Conservation (phyloP, 192 early-diverging fungal genomes). For the Paraglomus occultum region DNA sequence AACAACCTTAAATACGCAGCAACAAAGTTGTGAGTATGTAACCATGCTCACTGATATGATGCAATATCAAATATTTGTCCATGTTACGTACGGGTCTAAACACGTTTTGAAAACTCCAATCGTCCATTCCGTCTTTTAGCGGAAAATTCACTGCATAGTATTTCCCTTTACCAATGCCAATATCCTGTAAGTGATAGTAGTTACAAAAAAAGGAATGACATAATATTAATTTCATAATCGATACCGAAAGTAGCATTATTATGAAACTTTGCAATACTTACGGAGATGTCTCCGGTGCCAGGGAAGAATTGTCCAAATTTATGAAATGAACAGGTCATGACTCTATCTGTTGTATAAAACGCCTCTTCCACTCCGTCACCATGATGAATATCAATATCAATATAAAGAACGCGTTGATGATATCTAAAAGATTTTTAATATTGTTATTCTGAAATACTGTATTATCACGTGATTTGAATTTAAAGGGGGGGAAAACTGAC, state of each 20-base stretch:
- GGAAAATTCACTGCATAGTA: constrained; percentile 96
- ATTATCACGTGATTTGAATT: too few species aligned
- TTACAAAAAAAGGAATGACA: neutral
- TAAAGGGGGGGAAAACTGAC: constrained; percentile 30
- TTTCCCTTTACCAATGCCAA: constrained; percentile 83
- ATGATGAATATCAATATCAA: constrained; percentile 92
- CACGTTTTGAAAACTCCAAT: constrained; percentile 75
- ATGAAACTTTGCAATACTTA: constrained; percentile 7
- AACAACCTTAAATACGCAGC: constrained; percentile 63
- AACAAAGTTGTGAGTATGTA: neutral
- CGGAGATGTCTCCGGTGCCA: constrained; percentile 79
- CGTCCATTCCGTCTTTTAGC: constrained; percentile 92
- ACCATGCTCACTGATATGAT: neutral
- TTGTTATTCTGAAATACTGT: too few species aligned
- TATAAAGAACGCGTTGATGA: constrained; percentile 91
- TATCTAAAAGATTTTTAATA: constrained; percentile 32
- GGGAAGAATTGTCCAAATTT: constrained; percentile 97
- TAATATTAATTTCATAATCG: neutral
- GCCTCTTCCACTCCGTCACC: constrained; percentile 96
- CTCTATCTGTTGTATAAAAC: constrained; percentile 89
- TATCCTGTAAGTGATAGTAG: constrained; percentile 63
- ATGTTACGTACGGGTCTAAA: constrained; percentile 54
- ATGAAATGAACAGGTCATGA: constrained; percentile 96
- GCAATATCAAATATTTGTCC: neutral
- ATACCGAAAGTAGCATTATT: neutral